Base-by-base conservation (phyloP, 495 filamentous ascomycete genomes). In the Podospora australis region DNA sequence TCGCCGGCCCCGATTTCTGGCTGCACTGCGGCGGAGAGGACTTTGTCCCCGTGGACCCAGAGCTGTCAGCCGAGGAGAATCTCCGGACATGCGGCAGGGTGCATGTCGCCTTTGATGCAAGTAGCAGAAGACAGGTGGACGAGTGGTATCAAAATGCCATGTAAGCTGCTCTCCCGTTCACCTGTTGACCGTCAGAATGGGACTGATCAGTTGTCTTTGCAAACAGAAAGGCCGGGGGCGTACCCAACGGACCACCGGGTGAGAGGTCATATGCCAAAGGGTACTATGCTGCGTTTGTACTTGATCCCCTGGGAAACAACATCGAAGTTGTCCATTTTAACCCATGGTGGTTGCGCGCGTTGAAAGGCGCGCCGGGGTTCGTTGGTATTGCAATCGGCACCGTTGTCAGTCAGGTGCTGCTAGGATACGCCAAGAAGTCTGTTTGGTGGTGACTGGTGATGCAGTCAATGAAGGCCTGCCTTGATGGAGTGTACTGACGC, bases 271-370 rank as follows among this genome's bases (percentile, higher is more conserved):
- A 71, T 52, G 53, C 59, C 39, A 63, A 65, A 44, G 64, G 62
- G n/a, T 78, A 75, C 48, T 77, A 72, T 54, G 71, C 61, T 2
- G 68, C 70, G 1, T 78, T 68, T 58, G 63, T 57, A 14, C 32
- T 53, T 3, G 54, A 53, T 40, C 49, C 54, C 8, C 41, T 57
- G 40, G 54, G 54, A 16, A 57, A 57, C 42, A 57, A 57, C 26
- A 34, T 53, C 42, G 54, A 57, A 32, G 49, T 30, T 2, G 36
- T 53, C 0, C 20, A 40, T 24, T 57, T 44, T 28, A 53, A 46
- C 38, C 48, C 48, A 2, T 23, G 21, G 23, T 52, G 48, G 53
- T 7, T 56, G 26, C 10, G 41, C 34, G 39, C 19, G 11, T 14
- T 56, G 11, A 52, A 56, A 14, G 25, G 22, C 8, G 32, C 45